phyloP scores from a whole-genome alignment of 2,329 filamentous ascomycete genomes.

The Botryosphaeria dothidea region DNA sequence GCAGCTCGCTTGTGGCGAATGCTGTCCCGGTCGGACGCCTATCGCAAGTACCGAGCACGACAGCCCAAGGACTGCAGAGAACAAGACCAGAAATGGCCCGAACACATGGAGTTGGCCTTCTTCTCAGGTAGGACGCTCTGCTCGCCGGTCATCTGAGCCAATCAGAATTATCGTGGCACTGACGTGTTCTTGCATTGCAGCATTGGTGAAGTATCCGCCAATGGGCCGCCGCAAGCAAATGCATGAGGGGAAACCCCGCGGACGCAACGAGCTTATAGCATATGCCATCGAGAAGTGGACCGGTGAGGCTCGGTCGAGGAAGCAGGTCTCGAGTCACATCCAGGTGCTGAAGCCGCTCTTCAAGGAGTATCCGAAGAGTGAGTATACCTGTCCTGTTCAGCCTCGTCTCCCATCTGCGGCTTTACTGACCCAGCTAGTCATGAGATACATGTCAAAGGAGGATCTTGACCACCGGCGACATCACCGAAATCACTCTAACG shows the following conservation, averaged over 20 bases:
- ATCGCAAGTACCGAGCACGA: constrained; percentile 48
- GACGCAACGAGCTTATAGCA: constrained; percentile 63
- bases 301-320: constrained; percentile 54
- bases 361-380: constrained; percentile 54
- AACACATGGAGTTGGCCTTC: constrained; percentile 50
- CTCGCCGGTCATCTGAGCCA: constrained; percentile 7
- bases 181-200: constrained; percentile 23
- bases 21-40: constrained; percentile 40
- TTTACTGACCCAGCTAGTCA: constrained; percentile 35
- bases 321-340: constrained; percentile 65
- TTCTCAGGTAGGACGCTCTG: constrained; percentile 44
- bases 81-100: constrained; percentile 48
- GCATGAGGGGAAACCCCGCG: constrained; percentile 53
- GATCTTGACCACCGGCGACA: constrained; percentile 30
- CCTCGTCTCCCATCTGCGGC: neutral
- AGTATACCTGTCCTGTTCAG: constrained; percentile 27
- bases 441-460: constrained; percentile 43
- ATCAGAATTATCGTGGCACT: constrained; percentile 4
- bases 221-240: constrained; percentile 58
- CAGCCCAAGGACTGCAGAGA: constrained; percentile 36
- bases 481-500: constrained; percentile 19
- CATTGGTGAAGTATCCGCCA: constrained; percentile 57
- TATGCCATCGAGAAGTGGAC: constrained; percentile 59
- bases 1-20: constrained; percentile 33
- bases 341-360: constrained; percentile 62